Base-by-base conservation (phyloP, 768 basidiomycete species). In the Kwoniella heveanensis region DNA sequence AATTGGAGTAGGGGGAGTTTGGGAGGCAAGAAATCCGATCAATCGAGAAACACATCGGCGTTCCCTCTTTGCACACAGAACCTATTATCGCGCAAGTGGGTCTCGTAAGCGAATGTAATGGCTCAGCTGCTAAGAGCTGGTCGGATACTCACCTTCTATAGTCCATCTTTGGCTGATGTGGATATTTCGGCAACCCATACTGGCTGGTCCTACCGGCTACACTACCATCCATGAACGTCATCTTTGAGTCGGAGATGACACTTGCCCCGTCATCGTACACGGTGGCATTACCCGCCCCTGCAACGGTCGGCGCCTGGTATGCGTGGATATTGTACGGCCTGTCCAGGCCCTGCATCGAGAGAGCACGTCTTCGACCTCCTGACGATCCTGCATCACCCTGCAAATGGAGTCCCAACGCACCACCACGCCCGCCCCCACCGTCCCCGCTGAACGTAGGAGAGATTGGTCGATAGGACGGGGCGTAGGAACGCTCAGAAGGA, bases 141-240 rank as follows among this genome's bases (percentile, higher is more conserved):
- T n/a, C n/a, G n/a, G n/a, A n/a, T 1, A 61, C 66, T 55, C 64
- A 73, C 74, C 74, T 64, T n/a, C 74, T 52, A 53, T 71, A 72
- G 60, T 76, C 74, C 24, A 64, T 62, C 54, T 76, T 76, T 1
- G 60, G 60, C 7, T 68, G 60, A 62, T 70, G 70, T 10, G 70
- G 52, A 44, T 76, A 73, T 50, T 73, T 71, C 4, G 74, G 74
- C 37, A 76, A 36, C 17, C 74, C 74, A 64, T 76, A 76, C 54
- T 76, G 72, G 53, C 70, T 72, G 6, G 70, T 66, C 53, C 62
- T 54, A 15, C 74, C 74, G 21, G 57, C 74, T 17, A 73, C 62
- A 44, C 66, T 47, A 8, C 72, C 74, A 64, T 76, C 74, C 72
- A 76, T 70, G 50, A 76, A 76, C 0, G 74, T 76, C 70, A 73